phyloP scores from a whole-genome alignment of 257 asterid genomes.

The Scutellaria barbata region DNA sequence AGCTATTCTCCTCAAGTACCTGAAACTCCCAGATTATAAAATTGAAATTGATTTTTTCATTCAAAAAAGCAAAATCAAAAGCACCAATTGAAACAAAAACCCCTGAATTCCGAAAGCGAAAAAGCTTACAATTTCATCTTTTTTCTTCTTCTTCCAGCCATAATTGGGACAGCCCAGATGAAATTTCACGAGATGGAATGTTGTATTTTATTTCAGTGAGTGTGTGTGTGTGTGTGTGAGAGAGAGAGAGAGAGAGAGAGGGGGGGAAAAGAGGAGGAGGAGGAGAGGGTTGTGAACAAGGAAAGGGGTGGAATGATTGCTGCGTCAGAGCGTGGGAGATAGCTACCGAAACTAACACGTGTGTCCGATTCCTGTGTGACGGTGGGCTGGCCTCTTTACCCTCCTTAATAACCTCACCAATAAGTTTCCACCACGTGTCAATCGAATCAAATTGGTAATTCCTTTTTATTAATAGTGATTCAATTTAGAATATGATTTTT shows the following conservation, averaged over 20 bases:
- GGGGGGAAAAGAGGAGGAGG: conserved; percentile 18
- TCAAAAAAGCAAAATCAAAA: conserved; percentile 1
- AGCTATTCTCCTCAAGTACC: neutral
- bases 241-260: conserved; percentile 11
- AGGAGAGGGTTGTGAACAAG: conserved; percentile 31
- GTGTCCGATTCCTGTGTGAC: conserved; percentile 31
- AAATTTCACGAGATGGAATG: conserved; percentile 13
- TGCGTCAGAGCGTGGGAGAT: conserved; percentile 47
- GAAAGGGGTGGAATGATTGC: conserved; percentile 41
- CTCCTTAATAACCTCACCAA: neutral
- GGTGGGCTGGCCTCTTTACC: conserved; percentile 26
- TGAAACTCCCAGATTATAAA: conserved; percentile 13
- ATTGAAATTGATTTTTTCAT: neutral
- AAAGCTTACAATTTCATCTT: conserved; percentile 55
- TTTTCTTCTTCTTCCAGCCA: conserved; percentile 61
- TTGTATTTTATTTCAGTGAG: neutral
- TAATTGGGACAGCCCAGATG: conserved; percentile 36
- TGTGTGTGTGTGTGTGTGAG: no score
- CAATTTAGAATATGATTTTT: no score
- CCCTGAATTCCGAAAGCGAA: conserved; percentile 5
- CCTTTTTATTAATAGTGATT: no score
- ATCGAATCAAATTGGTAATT: neutral
- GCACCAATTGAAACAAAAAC: neutral
- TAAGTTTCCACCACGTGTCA: conserved; percentile 1
- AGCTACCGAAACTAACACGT: conserved; percentile 45